Evolutionary conservation across 2,329 filamentous ascomycete genomes (phyloP).

Genomic region (Aureobasidium sp.): DNA sequence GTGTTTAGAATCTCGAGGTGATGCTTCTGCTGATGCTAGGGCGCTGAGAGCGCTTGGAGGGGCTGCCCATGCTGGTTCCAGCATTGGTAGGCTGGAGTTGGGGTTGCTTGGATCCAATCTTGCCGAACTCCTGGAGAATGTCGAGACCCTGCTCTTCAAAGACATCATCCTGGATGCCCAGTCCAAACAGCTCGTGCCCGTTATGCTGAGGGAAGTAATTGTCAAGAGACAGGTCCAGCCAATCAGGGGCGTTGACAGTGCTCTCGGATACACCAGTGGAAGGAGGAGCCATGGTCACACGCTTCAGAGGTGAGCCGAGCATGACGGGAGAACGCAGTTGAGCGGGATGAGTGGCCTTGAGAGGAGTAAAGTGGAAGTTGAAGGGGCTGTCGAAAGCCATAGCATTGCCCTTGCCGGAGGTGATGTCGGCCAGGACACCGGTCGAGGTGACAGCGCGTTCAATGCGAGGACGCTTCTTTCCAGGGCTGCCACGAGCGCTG

Average conservation of each 20-base stretch:
- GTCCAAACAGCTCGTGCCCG: constrained; percentile 48
- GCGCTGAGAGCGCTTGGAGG: constrained; percentile 17
- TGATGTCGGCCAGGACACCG: constrained; percentile 56
- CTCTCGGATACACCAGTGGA: constrained; percentile 11
- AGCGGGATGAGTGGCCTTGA: constrained; percentile 21
- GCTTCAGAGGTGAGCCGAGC: constrained; percentile 30
- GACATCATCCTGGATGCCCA: constrained; percentile 54
- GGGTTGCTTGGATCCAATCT: constrained; percentile 50
- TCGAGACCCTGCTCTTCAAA: constrained; percentile 56
- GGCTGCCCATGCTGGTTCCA: constrained; percentile 15
- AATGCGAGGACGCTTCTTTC: constrained; percentile 58
- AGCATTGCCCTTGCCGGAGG: constrained; percentile 35
- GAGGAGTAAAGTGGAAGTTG: constrained; percentile 26
- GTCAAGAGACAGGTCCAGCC: constrained; percentile 22
- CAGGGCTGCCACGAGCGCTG: constrained; percentile 55
- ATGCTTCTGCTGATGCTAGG: constrained; percentile 18
- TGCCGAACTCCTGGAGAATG: constrained; percentile 68
- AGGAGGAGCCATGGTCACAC: constrained; percentile 15
- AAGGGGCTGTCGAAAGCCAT: constrained; percentile 23
- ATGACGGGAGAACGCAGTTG: constrained; percentile 22
- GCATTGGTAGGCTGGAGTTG: constrained; percentile 3
- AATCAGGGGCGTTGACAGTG: constrained; percentile 16
- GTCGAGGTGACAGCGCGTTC: constrained; percentile 57
- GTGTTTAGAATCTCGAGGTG: constrained; percentile 17
- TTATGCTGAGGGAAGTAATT: constrained; percentile 24